phyloP scores from a whole-genome alignment of 1,139 yeast species.

The Wickerhamomyces sp. region DNA sequence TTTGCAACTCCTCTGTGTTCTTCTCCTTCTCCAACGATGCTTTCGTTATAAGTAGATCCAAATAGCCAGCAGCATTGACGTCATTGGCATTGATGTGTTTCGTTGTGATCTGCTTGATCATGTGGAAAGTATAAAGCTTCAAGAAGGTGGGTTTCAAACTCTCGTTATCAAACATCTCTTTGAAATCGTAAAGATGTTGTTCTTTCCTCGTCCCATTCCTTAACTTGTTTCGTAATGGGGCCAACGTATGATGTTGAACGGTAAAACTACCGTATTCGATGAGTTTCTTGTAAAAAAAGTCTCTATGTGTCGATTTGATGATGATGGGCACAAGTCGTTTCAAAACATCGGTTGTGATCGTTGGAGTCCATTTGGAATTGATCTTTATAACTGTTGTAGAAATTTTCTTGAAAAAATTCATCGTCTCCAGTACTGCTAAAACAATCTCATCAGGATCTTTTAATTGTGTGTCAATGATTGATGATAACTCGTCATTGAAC shows the following conservation, averaged over 20 bases:
- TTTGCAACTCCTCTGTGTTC: not conserved
- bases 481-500: not conserved
- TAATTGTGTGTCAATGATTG: not conserved
- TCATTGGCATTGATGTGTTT: constrained; percentile 10
- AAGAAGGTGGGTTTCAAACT: constrained; percentile 8
- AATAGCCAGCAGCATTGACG: constrained; percentile 7
- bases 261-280: not conserved
- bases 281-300: constrained; percentile 4
- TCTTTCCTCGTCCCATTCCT: constrained; percentile 6
- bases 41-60: constrained; percentile 14
- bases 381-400: not conserved
- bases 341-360: not conserved
- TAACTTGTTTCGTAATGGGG: not conserved
- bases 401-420: not conserved
- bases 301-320: not conserved
- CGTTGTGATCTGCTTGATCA: constrained; percentile 15
- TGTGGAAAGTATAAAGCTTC: constrained; percentile 9
- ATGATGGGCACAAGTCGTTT: not conserved
- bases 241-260: not conserved
- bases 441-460: not conserved
- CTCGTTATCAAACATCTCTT: constrained; percentile 3
- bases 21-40: constrained; percentile 3
- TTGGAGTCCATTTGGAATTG: not conserved
- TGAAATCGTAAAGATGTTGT: constrained; percentile 6
- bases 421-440: not conserved